These are phyloP conservation scores for Yarrowia bubula DNA, from an alignment of 805 yeast species.

Conservation along the genomic window DNA sequence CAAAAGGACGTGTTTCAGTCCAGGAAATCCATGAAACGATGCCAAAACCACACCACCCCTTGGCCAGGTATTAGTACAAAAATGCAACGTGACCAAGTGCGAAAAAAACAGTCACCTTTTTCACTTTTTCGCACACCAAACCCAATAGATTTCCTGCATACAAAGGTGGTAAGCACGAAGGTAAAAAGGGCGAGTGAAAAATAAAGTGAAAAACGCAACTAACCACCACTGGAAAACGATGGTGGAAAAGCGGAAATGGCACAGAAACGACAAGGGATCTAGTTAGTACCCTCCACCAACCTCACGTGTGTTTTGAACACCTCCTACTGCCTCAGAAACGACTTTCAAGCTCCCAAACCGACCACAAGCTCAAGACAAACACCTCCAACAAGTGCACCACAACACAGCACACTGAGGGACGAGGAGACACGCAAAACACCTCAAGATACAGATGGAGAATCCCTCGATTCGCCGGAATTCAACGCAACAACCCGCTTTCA, in stretches of 20 bases:
- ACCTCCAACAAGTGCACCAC: not conserved
- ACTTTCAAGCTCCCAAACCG: not conserved
- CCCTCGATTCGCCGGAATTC: not conserved
- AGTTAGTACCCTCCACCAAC: not conserved
- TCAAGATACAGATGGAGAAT: not conserved
- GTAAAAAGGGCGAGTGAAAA: not conserved
- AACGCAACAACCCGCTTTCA: not conserved
- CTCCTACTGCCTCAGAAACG: no score
- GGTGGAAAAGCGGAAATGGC: not conserved
- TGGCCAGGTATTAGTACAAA: not conserved
- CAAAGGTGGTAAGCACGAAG: conserved; percentile 12
- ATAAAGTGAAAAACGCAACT: not conserved
- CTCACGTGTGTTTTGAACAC: no score
- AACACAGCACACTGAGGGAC: not conserved
- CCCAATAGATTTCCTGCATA: conserved; percentile 20
- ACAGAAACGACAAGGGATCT: not conserved
- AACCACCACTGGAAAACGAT: not conserved
- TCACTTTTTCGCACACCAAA: not conserved
- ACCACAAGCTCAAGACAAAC: not conserved
- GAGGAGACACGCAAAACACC: no score
- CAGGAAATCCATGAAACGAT: not conserved
- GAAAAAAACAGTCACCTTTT: conserved; percentile 17
- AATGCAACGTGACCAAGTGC: conserved; percentile 13
- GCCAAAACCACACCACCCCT: not conserved
- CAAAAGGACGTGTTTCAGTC: not conserved